phyloP scores from a whole-genome alignment of 2,329 filamentous ascomycete genomes.

The Colletotrichum eleusines region DNA sequence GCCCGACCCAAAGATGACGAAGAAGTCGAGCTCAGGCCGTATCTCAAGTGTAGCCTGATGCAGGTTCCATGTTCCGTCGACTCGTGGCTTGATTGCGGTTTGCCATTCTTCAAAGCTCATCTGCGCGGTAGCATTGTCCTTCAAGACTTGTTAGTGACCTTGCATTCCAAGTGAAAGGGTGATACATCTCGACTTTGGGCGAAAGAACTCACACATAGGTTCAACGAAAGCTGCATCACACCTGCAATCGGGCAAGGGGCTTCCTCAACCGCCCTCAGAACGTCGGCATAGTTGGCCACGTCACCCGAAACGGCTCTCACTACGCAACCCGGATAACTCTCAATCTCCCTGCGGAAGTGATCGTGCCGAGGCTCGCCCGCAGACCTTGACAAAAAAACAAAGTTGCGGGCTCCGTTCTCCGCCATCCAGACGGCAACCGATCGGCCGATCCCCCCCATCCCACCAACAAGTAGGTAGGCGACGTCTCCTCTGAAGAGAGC shows the following conservation, averaged over 20 bases:
- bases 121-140: neutral
- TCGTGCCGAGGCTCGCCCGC: constrained; percentile 29
- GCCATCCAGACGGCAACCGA: constrained; percentile 49
- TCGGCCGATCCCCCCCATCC: constrained; percentile 50
- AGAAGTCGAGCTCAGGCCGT: constrained; percentile 51
- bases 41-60: constrained; percentile 47
- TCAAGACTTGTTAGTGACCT: neutral
- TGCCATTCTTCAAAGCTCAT: constrained; percentile 54
- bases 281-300: neutral
- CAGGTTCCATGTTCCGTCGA: constrained; percentile 56
- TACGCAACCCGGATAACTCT: constrained; percentile 16
- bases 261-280: neutral
- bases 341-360: constrained; percentile 43
- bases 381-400: constrained; percentile 47
- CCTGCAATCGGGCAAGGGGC: constrained; percentile 17
- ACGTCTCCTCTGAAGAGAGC: constrained; percentile 19
- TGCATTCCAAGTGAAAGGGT: too few relatives aligned
- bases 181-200: too few relatives aligned
- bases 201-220: neutral
- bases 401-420: constrained; percentile 47
- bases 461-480: constrained; percentile 49
- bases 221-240: constrained; percentile 24
- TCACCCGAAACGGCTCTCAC: constrained; percentile 2
- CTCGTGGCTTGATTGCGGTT: constrained; percentile 50
- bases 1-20: constrained; percentile 62